Base-by-base conservation (phyloP, 106 monocot genomes). In the Vanilla planifolia region DNA sequence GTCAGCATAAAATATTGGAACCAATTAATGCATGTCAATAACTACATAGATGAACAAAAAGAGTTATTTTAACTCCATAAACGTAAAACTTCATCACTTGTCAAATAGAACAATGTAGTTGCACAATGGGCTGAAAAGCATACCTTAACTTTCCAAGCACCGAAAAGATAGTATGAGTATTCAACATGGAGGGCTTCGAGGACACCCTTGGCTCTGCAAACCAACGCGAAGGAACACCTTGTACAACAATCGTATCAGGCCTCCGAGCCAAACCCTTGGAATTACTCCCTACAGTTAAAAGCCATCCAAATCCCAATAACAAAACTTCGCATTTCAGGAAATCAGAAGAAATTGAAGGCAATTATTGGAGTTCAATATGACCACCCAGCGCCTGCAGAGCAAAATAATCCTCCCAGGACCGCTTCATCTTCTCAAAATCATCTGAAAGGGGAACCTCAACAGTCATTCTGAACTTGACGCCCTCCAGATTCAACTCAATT, bases 201-300 rank as follows among this genome's bases (percentile, higher is more conserved):
- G 95, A 86, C 29, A 96, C 90, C 57, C 82, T 71, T 6, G 95
- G 77, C 71, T 96, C 95, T 11, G 95, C 95, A 68, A 96, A 81
- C 95, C 95, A 96, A 44, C 95, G 62, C 1, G 95, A 90, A 37
- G 95, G 95, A 62, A 90, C 51, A 11, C 90, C 95, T 24, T 63
- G 63, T 11, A 90, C 76, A 40, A 96, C 32, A 28, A 96, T 56
- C 11, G 95, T 96, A 56, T 87, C 86, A 2, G 89, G 83, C 45
- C 74, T 52, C 62, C 75, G 33, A 8, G 65, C 42, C 28, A 27
- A 48, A 25, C 67, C 70, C 28, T 67, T 75, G 43, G 66, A 71
- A 61, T 58, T 68, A 74, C 26, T 69, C 55, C 79, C 86, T 79
- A 55, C 34, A 43, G 26, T 43, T 43, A 30, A 14, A 56, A 33